These are phyloP conservation scores for Pythium aristosporum DNA, from an alignment of 352 stramenopile genomes.

Conservation along the genomic window DNA sequence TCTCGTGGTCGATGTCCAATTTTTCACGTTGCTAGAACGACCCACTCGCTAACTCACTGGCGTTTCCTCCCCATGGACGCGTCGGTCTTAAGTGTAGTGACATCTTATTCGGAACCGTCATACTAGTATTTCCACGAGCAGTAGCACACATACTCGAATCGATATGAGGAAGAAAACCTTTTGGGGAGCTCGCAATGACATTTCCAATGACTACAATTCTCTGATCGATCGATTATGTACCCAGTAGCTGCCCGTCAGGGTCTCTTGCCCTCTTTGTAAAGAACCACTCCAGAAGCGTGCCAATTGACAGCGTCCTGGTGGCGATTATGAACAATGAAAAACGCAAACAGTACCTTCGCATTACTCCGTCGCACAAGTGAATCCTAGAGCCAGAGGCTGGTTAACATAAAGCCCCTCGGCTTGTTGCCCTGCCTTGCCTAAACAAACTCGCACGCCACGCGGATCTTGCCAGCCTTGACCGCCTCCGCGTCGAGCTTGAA, in stretches of 20 bases:
- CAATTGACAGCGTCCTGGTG: background rate
- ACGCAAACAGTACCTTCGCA: too few relatives aligned
- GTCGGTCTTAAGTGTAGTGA: slow-evolving; percentile 81
- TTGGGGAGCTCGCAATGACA: slow-evolving; percentile 72
- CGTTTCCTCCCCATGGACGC: slow-evolving; percentile 38
- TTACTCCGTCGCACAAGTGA: too few relatives aligned
- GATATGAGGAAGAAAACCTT: slow-evolving; percentile 78
- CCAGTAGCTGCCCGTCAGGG: too few relatives aligned
- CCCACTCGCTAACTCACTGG: slow-evolving; percentile 73
- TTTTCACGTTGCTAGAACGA: slow-evolving; percentile 79
- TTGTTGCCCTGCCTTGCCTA: slow-evolving; percentile 4
- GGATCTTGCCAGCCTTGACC: slow-evolving; percentile 32
- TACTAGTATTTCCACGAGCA: background rate
- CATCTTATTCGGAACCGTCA: slow-evolving; percentile 25
- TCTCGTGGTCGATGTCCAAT: slow-evolving; percentile 78
- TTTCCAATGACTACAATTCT: slow-evolving; percentile 88
- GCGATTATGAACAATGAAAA: too few relatives aligned
- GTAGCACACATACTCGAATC: slow-evolving; percentile 27
- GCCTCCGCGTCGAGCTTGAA: slow-evolving; percentile 24
- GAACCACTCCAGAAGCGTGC: background rate
- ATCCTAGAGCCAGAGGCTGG: too few relatives aligned
- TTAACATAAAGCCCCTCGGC: too few relatives aligned
- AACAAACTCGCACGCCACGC: slow-evolving; percentile 30
- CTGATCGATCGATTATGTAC: slow-evolving; percentile 60
- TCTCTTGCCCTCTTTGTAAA: too few relatives aligned